Base-by-base conservation (phyloP, 2,329 filamentous ascomycete genomes). In the Alternaria angustiovoidea region DNA sequence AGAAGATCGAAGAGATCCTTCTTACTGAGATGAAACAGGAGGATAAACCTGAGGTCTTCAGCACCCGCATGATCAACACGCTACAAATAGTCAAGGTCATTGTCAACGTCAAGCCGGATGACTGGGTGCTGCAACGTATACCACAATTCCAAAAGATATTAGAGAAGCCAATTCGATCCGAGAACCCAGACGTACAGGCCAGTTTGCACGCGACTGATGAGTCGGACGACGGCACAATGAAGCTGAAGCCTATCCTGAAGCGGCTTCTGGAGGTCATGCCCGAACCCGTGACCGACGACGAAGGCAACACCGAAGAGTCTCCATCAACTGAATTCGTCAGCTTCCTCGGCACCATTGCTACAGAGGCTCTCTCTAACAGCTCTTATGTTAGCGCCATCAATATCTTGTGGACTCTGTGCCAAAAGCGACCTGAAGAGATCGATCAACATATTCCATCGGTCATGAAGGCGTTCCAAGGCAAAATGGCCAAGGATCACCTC, bases 401-500 rank as follows among this genome's bases (percentile, higher is more conserved):
- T 75, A 90, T 96, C 24, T 82, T 99, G 16, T 98, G 94, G 94
- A 95, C 93, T 16, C 82, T 99, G 20, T 93, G 93, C 5, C 88
- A 92, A 70, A 90, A 92, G 61, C 94, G 92, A 72, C 92, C 94
- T 1, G 88, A 91, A 14, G 89, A 95, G 65, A 92, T 99, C 63
- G 95, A 99, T 76, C 86, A 92, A 61, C 95, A 99, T 73, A 93
- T 98, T 55, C 83, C 87, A 3, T 88, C 90, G 28, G 84, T 99
- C 43, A 96, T 99, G 91, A 97, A 97, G 78, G 93, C 92, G 0
- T 86, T 99, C 68, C 94, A 96, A 69, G 87, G 88, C 51, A 97
- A 97, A 79, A 87, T 99, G 67, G 94, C 94, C 0, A 91, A 95
- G 69, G 95, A 99, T 66, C 95, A 99, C 78, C 90, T 99, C 59